These are phyloP conservation scores for Syzygium aqueum DNA, from an alignment of 345 rosid species.

Conservation along the genomic window DNA sequence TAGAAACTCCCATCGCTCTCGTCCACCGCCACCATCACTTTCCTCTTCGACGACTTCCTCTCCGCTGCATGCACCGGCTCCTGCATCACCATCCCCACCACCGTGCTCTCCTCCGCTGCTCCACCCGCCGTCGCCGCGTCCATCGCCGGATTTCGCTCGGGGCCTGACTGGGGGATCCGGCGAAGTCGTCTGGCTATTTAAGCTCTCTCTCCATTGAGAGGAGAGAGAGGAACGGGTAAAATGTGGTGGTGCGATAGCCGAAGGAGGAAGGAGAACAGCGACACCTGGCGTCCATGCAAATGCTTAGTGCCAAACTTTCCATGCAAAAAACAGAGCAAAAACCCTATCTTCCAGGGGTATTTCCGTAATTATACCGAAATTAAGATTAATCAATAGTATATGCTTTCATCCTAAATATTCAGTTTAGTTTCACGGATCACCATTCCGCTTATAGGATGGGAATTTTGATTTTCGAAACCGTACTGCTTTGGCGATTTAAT, in stretches of 20 bases:
- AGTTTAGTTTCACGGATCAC: not conserved
- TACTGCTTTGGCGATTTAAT: not conserved
- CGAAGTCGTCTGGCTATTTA: not conserved
- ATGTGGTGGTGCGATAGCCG: not conserved
- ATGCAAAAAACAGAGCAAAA: not conserved
- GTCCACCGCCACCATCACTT: conserved; percentile 50
- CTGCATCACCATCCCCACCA: conserved; percentile 6
- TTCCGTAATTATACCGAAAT: not conserved
- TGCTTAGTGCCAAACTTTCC: not conserved
- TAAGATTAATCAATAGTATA: not conserved
- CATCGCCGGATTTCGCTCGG: not conserved
- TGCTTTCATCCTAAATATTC: no score
- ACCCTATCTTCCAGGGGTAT: not conserved
- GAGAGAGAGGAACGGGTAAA: not conserved
- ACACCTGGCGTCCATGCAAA: conserved; percentile 17
- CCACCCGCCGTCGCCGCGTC: not conserved
- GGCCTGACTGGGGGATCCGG: not conserved
- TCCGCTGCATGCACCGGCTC: not conserved
- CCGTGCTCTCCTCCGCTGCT: not conserved
- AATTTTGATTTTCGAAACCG: not conserved
- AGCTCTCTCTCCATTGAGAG: not conserved
- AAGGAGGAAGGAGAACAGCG: not conserved
- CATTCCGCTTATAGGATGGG: no score
- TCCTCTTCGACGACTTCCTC: conserved; percentile 25
- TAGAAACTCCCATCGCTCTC: conserved; percentile 58